Percentiles rank a stretch among this genome's conserved stretches.
These are phyloP conservation scores for Trypanosoma vivax DNA, from an alignment of 208 protist genomes.

Conservation along the genomic window DNA sequence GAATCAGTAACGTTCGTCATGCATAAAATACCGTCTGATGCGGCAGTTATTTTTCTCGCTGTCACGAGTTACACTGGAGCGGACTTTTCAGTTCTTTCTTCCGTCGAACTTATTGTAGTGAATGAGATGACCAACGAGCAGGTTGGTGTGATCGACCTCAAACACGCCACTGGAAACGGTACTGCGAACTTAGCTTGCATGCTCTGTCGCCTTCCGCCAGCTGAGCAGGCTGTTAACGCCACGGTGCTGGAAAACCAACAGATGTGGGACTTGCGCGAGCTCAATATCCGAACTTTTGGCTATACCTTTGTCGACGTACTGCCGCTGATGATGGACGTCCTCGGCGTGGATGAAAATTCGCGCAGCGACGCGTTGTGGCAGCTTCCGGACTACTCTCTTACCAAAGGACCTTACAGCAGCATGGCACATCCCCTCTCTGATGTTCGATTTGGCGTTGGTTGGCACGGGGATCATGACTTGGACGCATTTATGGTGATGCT, in stretches of 20 bases:
- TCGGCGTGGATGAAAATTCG: slow-evolving; percentile 40
- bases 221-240: too few species aligned
- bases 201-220: slow-evolving; percentile 42
- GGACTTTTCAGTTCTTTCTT: slow-evolving; percentile 45
- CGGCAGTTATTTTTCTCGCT: slow-evolving; percentile 59
- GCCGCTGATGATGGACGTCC: slow-evolving; percentile 58
- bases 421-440: slow-evolving; percentile 39
- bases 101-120: slow-evolving; percentile 39
- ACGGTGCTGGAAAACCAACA: background rate
- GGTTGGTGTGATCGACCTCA: slow-evolving; percentile 54
- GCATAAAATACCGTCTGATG: slow-evolving; percentile 60
- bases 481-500: slow-evolving; percentile 77
- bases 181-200: slow-evolving; percentile 62
- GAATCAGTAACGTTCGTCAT: slow-evolving; percentile 75
- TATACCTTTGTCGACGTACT: slow-evolving; percentile 81
- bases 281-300: slow-evolving; percentile 70
- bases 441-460: slow-evolving; percentile 78
- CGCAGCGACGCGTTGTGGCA: slow-evolving; percentile 40
- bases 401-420: slow-evolving; percentile 25
- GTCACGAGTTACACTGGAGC: slow-evolving; percentile 76
- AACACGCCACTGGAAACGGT: slow-evolving; percentile 43
- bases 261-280: slow-evolving; percentile 68
- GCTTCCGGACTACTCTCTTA: slow-evolving; percentile 58
- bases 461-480: slow-evolving; percentile 68
- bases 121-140: slow-evolving; percentile 63